These are phyloP conservation scores for Amanita muscaria DNA, from an alignment of 768 basidiomycete species.

Conservation along the genomic window DNA sequence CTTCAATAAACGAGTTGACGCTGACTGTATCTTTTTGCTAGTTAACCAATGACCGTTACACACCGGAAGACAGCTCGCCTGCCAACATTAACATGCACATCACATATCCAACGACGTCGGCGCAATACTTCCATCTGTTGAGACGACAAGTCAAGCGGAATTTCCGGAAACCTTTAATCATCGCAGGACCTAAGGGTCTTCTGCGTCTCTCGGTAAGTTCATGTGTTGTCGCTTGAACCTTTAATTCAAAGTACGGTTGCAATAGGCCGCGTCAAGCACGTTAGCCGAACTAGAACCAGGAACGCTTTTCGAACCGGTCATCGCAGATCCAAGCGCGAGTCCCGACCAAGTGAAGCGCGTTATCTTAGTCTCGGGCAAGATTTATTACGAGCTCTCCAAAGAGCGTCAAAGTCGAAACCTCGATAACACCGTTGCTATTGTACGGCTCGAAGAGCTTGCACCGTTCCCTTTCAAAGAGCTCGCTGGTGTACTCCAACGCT, in stretches of 20 bases:
- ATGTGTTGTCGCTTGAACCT: background rate
- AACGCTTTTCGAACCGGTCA: conserved; percentile 59
- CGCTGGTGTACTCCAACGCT: conserved; percentile 34
- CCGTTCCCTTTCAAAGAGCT: conserved; percentile 77
- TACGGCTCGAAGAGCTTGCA: conserved; percentile 78
- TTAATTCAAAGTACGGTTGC: background rate
- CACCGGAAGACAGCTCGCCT: conserved; percentile 21
- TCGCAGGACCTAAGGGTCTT: conserved; percentile 80
- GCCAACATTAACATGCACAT: conserved; percentile 78
- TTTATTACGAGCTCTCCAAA: conserved; percentile 81
- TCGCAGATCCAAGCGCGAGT: conserved; percentile 40
- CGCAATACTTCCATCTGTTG: conserved; percentile 91
- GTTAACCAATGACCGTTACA: conserved; percentile 70
- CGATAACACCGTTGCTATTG: conserved; percentile 48
- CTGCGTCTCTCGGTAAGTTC: conserved; percentile 56
- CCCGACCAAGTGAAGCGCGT: conserved; percentile 44
- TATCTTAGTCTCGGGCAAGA: conserved; percentile 72
- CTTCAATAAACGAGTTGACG: background rate
- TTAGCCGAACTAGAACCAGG: conserved; percentile 52
- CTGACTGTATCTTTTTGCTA: conserved; percentile 18
- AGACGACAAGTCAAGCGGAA: conserved; percentile 78
- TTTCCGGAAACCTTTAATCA: conserved; percentile 78
- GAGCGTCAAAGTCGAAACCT: conserved; percentile 47
- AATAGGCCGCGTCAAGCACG: conserved; percentile 66
- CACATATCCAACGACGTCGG: conserved; percentile 79